Evolutionary conservation across 2,329 filamentous ascomycete species (phyloP), one percentile per base, ranked within the genome.

Genomic region (Cercospora nicotianae): DNA sequence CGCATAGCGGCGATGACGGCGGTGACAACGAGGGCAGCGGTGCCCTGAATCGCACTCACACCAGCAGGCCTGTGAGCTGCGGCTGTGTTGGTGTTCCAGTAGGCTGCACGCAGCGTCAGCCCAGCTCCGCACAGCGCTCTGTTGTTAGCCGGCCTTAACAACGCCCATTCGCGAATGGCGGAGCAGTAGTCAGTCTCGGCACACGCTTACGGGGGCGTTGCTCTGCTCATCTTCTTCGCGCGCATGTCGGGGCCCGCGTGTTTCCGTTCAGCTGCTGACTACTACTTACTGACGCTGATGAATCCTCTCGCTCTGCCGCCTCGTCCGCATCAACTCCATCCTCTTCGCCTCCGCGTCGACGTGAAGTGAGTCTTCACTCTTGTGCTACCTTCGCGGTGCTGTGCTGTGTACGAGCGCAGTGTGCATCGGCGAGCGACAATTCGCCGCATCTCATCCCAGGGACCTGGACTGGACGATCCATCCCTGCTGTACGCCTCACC

Each of bases 401-500:
- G 36, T n/a, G 36, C 36, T 42, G 36, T 42, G 36, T n/a, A 3
- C 36, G 36, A 42, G 36, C 36, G 36, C 36, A n/a, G 36, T n/a
- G 48, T 23, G 48, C 48, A 53, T 20, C 26, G 48, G 18, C 48
- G 20, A 42, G 48, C 48, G 20, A 53, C 48, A 53, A 53, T 28
- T 53, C 48, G 18, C 48, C 48, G 48, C 45, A 23, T 51, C 18
- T 20, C 45, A 48, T 48, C 45, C 18, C 45, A 48, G 45, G 20
- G 30, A 33, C 26, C 53, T 30, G 26, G 53, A n/a, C 53, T 16
- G 48, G 53, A 39, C 33, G 33, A 39, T 28, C 20, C 53, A 57
- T n/a, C 53, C 53, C 53, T 58, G 53, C 53, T 53, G 48, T 28
- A 26, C 53, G 53, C 53, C 26, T 58, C 53, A 58, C 53, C 53